Evolutionary conservation across 2,329 filamentous ascomycete species (phyloP), one percentile per base, ranked within the genome.

Genomic region (Metarhizium sp.): DNA sequence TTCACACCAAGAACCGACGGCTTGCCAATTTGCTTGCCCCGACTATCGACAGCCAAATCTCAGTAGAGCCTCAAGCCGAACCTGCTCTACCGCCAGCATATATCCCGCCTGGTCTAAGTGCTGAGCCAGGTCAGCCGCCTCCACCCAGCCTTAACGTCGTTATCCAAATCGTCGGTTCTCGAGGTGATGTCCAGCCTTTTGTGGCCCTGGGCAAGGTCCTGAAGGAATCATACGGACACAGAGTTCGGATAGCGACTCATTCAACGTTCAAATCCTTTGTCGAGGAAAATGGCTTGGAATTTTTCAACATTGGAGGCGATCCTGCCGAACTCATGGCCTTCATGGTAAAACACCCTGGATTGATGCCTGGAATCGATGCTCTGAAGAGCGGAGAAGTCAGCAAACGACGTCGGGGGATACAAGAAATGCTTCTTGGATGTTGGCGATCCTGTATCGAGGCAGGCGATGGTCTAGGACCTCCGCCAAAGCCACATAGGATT

Each of bases 301-400:
- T 90, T 68, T 90, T 87, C 68, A 80, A 73, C 58, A 87, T 90
- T 52, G 86, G 87, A n/a, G 87, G 87, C 2, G 86, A 91, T 65
- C 87, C 87, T 1, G 79, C 84, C 1, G 81, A 88, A 63, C 74
- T 90, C 47, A 91, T 90, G 87, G 88, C 90, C 3, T 95, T 92
- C 64, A 95, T 95, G 90, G 90, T 94, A 49, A 92, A 92, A 69
- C 88, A 94, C 61, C 89, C 90, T 0, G 88, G 90, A 0, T 74
- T 95, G 36, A 90, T 95, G 85, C 90, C 90, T 1, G 87, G 87
- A 0, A 82, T 92, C 57, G 86, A 92, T 51, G 85, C 87, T 1
- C 71, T 95, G 51, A 85, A 84, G 57, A 87, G 80, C 59, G 90
- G 90, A 7, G 90, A 94, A 65, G 82, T 95, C 51, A 85, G 81